Percentiles rank a stretch among this genome's conserved stretches.
phyloP scores from a whole-genome alignment of 208 protist species.

The Acanthamoeba rhysodes region DNA sequence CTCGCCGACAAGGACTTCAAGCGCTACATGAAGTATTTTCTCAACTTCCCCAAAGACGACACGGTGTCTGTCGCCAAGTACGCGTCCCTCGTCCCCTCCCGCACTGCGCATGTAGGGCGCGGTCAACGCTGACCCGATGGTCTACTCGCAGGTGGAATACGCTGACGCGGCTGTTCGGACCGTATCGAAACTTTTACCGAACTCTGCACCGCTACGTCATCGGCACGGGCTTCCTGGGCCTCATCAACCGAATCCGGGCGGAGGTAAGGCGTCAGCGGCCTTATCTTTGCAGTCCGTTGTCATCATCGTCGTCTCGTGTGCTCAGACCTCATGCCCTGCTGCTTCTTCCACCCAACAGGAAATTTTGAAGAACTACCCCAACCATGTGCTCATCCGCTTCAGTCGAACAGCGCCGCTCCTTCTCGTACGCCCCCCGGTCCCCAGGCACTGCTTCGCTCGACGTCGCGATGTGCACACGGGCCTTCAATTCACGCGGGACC shows the following conservation, averaged over 20 bases:
- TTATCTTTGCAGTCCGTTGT: too few relatives aligned
- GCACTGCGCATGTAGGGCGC: neutral
- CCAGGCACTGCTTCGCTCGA: too few relatives aligned
- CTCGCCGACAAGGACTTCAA: conserved; percentile 32
- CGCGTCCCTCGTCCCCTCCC: neutral
- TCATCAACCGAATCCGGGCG: conserved; percentile 62
- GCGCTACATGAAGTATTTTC: conserved; percentile 63
- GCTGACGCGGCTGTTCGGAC: conserved; percentile 41
- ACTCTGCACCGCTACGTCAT: conserved; percentile 30
- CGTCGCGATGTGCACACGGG: neutral
- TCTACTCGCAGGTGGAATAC: neutral
- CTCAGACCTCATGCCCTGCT: neutral
- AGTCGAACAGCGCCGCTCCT: conserved; percentile 18
- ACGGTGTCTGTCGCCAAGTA: conserved; percentile 56
- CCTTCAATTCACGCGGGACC: neutral
- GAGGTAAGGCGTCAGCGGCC: neutral
- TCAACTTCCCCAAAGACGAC: conserved; percentile 68
- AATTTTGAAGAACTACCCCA: conserved; percentile 55
- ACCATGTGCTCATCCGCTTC: conserved; percentile 46
- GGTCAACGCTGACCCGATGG: neutral
- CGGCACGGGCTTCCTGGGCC: conserved; percentile 48
- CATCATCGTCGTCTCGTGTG: too few relatives aligned
- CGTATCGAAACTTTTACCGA: conserved; percentile 29
- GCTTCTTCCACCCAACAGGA: neutral
- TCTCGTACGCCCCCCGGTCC: neutral